Conservation (phyloP, 2,329 filamentous ascomycete genomes). For the Colletotrichum melonis region DNA sequence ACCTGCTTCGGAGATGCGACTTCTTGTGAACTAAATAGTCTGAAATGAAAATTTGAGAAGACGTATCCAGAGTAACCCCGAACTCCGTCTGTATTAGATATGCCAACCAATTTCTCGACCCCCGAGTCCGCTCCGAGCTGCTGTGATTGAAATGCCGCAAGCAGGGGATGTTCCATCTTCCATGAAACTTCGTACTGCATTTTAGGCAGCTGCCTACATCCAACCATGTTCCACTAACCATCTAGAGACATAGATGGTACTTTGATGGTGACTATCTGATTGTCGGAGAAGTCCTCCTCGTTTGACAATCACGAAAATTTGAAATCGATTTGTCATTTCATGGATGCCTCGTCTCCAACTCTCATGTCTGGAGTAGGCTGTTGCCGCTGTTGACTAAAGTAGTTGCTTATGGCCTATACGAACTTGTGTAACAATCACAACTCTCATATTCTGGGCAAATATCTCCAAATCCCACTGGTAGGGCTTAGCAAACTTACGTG, state of each 20-base stretch:
- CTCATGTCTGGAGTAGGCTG: background rate
- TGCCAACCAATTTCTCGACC: background rate
- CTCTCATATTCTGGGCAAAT: background rate
- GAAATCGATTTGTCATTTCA: background rate
- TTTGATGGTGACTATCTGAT: background rate
- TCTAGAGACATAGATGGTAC: background rate
- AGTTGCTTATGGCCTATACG: background rate
- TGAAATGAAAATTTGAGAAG: background rate
- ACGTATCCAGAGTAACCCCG: background rate
- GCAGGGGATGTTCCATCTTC: background rate
- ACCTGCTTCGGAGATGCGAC: background rate
- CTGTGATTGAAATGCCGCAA: background rate
- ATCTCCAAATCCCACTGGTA: background rate
- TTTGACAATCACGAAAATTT: background rate
- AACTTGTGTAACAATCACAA: background rate
- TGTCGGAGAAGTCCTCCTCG: background rate
- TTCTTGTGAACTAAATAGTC: background rate
- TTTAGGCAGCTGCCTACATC: background rate
- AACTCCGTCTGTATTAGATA: background rate
- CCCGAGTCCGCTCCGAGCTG: background rate
- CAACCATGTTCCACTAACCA: background rate
- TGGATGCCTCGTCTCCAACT: background rate
- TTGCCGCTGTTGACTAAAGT: background rate
- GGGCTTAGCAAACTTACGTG: background rate
- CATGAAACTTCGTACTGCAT: background rate